Evolutionary conservation across 2,329 filamentous ascomycete genomes (phyloP), one percentile per base, ranked within the genome.

Genomic region (Xylariales sp.): DNA sequence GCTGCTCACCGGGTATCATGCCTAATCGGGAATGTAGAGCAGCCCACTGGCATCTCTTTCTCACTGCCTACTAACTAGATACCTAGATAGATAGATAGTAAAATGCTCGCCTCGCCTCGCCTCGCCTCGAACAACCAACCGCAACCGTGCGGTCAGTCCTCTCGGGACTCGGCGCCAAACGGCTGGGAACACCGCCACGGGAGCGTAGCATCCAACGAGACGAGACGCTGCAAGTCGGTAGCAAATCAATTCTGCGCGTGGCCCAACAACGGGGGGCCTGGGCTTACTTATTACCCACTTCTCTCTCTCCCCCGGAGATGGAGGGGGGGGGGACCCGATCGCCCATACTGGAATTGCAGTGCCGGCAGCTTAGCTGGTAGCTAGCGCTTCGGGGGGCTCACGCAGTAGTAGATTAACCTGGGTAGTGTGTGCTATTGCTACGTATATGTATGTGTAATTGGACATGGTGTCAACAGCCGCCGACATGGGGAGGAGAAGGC

Each of bases 351-450:
- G n/a, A 16, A 54, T 8, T 62, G 48, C 53, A 54, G 12, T 62
- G 48, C 53, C 59, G 41, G 48, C 23, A 63, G 48, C 28, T 23
- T 23, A 23, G 23, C 23, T 23, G 23, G 2, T 23, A 36, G 41
- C 55, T 67, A 50, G 55, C 54, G 59, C 65, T 52, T 18, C 23
- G 23, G 23, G 23, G 23, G 54, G 41, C 23, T 67, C 18, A 59
- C 30, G 6, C 45, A 23, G 23, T 23, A 23, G 23, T 23, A 23
- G 23, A 23, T 1, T 23, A 23, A 23, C 23, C 23, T 23, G 23
- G 23, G 23, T 23, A 23, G 23, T 23, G 23, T 23, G 23, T 23
- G 23, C 23, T 23, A 23, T 23, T 23, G 23, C 23, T 23, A 23
- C 2, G 23, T 23, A 2, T 23, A 23, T 23, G 23, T 23, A 2